phyloP scores from a whole-genome alignment of 176 grass and related monocot species.

The sorghum (Sorghum bicolor) region DNA sequence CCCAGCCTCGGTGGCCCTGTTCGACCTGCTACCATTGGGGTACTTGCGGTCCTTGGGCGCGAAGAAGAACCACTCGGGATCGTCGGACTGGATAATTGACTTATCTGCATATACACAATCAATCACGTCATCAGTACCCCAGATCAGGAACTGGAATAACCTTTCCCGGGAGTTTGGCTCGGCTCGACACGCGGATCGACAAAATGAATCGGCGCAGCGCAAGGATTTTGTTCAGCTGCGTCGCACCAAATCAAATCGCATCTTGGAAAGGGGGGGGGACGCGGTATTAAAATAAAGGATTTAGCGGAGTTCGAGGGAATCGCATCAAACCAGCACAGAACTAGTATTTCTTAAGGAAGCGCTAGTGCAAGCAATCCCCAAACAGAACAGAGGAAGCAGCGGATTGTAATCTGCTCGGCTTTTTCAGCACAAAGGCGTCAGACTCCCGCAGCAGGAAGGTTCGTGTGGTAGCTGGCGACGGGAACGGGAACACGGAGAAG shows the following conservation, averaged over 20 bases:
- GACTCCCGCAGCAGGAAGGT: neutral
- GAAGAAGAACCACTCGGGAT: constrained; percentile 97
- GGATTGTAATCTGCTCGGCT: neutral
- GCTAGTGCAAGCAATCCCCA: neutral
- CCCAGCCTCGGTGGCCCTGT: constrained; percentile 75
- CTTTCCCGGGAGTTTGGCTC: neutral
- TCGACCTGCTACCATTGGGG: constrained; percentile 72
- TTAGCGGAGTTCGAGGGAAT: constrained; percentile 32
- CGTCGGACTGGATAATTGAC: constrained; percentile 66
- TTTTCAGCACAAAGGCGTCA: neutral
- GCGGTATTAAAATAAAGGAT: neutral
- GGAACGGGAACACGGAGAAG: neutral
- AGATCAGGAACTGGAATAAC: constrained; percentile 8
- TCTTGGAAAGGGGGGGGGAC: constrained; percentile 13
- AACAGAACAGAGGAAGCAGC: neutral
- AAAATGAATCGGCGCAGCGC: neutral
- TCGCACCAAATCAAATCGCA: constrained; percentile 46
- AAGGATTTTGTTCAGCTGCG: constrained; percentile 1
- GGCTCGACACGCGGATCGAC: constrained; percentile 12
- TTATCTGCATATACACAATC: constrained; percentile 52
- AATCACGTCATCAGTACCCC: neutral
- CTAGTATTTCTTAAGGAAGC: neutral
- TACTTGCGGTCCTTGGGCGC: constrained; percentile 95
- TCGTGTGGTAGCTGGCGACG: neutral
- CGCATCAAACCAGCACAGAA: constrained; percentile 30